Conservation (phyloP, 2,329 filamentous ascomycete species). For the Fusarium napiforme region DNA sequence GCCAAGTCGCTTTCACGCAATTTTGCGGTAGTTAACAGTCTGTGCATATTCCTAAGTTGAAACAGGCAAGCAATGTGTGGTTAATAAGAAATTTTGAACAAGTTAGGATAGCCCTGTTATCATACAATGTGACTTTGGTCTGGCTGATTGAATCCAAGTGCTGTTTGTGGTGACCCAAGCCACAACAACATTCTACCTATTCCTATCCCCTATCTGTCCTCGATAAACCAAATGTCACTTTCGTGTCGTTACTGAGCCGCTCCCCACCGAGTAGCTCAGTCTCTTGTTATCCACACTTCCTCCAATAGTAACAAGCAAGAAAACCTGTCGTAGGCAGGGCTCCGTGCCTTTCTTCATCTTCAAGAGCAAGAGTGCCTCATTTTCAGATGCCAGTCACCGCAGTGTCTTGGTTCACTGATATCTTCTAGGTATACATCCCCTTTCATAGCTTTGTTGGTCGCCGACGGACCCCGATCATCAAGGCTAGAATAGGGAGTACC, state of each 20-base stretch:
- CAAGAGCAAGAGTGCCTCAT: not conserved
- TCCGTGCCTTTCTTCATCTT: not conserved
- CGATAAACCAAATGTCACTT: conserved; percentile 8
- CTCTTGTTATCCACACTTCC: not conserved
- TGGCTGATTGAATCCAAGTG: not conserved
- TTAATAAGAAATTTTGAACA: conserved; percentile 14
- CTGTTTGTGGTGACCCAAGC: not conserved
- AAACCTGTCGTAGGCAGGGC: not conserved
- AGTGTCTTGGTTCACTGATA: not conserved
- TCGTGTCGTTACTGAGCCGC: conserved; percentile 25
- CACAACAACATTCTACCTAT: conserved; percentile 5
- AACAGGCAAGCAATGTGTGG: conserved; percentile 9
- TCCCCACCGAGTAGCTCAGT: conserved; percentile 44
- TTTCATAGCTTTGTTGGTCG: not conserved
- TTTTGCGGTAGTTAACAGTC: not conserved
- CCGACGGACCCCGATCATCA: not conserved
- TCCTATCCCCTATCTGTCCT: not conserved
- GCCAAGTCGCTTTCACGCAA: conserved; percentile 4
- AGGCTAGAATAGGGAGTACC: not conserved
- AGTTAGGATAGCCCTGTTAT: conserved; percentile 1
- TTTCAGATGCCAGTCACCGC: not conserved
- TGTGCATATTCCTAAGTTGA: not conserved
- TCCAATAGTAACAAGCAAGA: not conserved
- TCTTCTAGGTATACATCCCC: not conserved
- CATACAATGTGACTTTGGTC: not conserved